Percentiles rank a stretch among this genome's conserved stretches.
Conservation (phyloP, 2,329 filamentous ascomycete species). For the Exophiala calicioides region DNA sequence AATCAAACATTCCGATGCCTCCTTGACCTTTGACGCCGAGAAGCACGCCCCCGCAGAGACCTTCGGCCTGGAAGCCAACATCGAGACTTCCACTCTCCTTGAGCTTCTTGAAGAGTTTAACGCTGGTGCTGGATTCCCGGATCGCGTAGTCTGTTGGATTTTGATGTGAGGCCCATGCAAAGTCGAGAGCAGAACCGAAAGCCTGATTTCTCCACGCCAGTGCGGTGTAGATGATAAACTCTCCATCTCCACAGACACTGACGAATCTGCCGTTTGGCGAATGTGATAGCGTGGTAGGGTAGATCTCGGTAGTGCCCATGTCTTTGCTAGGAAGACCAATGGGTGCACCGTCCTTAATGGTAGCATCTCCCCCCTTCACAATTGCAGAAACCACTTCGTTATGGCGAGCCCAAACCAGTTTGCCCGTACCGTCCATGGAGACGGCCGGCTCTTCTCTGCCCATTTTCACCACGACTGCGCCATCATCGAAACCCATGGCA, state of each 20-base stretch:
- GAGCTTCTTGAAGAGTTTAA: constrained; percentile 98
- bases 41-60: constrained; percentile 81
- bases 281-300: constrained; percentile 84
- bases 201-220: constrained; percentile 96
- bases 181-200: constrained; percentile 92
- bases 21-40: constrained; percentile 94
- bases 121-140: constrained; percentile 82
- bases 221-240: constrained; percentile 98
- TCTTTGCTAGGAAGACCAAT: constrained; percentile 90
- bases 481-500: constrained; percentile 95
- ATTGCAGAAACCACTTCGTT: constrained; percentile 94
- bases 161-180: constrained; percentile 63
- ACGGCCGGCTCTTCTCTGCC: constrained; percentile 95
- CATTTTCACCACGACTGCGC: constrained; percentile 96
- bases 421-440: constrained; percentile 94
- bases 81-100: constrained; percentile 85
- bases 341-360: constrained; percentile 82
- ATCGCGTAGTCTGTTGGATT: constrained; percentile 86
- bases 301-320: constrained; percentile 87
- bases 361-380: constrained; percentile 85
- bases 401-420: constrained; percentile 93
- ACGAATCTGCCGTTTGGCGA: constrained; percentile 94
- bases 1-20: constrained; percentile 94
- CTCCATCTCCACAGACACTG: constrained; percentile 88
- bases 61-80: constrained; percentile 92